These are phyloP conservation scores for Sporothrix humicola DNA, from an alignment of 2,329 filamentous ascomycete genomes.

Conservation along the genomic window DNA sequence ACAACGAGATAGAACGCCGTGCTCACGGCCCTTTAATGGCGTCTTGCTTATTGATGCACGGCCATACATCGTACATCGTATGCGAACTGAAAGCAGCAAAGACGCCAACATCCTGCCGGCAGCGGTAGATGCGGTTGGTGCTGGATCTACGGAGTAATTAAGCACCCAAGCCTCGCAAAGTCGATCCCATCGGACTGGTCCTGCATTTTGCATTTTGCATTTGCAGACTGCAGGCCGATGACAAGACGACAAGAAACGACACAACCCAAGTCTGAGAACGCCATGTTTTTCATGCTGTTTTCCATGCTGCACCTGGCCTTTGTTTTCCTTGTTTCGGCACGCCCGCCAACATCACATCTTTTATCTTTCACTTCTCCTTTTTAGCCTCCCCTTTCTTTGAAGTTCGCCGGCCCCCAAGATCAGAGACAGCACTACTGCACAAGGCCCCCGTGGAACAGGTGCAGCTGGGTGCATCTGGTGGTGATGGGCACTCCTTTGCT, in stretches of 20 bases:
- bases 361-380: background rate
- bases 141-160: background rate
- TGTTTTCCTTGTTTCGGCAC: background rate
- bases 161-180: background rate
- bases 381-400: background rate
- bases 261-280: background rate
- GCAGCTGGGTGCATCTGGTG: background rate
- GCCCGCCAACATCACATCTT: background rate
- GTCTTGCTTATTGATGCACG: background rate
- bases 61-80: too few relatives aligned
- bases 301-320: background rate
- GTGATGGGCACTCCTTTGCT: background rate
- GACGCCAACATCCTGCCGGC: background rate
- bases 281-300: constrained; percentile 2
- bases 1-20: background rate
- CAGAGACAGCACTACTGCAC: constrained; percentile 11
- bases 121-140: background rate
- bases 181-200: background rate
- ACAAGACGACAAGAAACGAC: background rate
- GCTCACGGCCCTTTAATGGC: background rate
- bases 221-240: background rate
- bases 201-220: background rate
- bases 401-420: background rate
- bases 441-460: constrained; percentile 2
- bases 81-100: background rate